Percentiles rank a stretch among this genome's conserved stretches.
Evolutionary conservation across 2,329 filamentous ascomycete genomes (phyloP).

Genomic region (Orbilia brochopaga): DNA sequence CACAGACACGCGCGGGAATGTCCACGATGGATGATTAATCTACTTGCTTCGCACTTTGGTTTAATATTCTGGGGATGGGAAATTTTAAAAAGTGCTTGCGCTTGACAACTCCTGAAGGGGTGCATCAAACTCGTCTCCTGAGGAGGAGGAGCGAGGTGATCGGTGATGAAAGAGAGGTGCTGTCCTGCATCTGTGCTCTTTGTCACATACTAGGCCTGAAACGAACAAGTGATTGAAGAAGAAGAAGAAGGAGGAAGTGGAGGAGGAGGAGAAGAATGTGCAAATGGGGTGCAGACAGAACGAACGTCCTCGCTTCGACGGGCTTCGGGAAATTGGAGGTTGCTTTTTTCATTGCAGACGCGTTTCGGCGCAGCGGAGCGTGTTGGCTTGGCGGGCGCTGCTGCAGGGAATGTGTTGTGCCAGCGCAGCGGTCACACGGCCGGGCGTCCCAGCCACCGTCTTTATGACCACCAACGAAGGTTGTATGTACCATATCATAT

Average conservation of each 20-base stretch:
- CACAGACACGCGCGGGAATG: too few species aligned
- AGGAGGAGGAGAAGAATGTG: neutral
- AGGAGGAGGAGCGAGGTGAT: too few species aligned
- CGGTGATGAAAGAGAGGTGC: too few species aligned
- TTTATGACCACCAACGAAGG: conserved; percentile 6
- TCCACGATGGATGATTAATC: too few species aligned
- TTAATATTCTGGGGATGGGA: too few species aligned
- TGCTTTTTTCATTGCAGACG: conserved; percentile 21
- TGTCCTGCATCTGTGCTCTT: neutral
- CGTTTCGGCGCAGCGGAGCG: conserved; percentile 10
- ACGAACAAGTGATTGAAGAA: conserved; percentile 6
- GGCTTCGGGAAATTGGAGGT: neutral
- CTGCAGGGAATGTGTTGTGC: conserved; percentile 41
- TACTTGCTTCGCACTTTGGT: too few species aligned
- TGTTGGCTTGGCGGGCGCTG: conserved; percentile 4
- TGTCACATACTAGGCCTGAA: conserved; percentile 3
- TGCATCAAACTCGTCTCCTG: neutral
- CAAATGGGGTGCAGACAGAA: too few species aligned
- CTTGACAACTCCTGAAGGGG: conserved; percentile 1
- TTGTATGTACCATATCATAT: too few species aligned
- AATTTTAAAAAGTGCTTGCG: too few species aligned
- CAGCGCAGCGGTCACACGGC: conserved; percentile 50
- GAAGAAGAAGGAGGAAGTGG: neutral
- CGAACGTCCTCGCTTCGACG: neutral
- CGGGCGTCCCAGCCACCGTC: conserved; percentile 21